Evolutionary conservation across 2,329 filamentous ascomycete species (phyloP), one percentile per base, ranked within the genome.

Genomic region (Penicillium crustosum): DNA sequence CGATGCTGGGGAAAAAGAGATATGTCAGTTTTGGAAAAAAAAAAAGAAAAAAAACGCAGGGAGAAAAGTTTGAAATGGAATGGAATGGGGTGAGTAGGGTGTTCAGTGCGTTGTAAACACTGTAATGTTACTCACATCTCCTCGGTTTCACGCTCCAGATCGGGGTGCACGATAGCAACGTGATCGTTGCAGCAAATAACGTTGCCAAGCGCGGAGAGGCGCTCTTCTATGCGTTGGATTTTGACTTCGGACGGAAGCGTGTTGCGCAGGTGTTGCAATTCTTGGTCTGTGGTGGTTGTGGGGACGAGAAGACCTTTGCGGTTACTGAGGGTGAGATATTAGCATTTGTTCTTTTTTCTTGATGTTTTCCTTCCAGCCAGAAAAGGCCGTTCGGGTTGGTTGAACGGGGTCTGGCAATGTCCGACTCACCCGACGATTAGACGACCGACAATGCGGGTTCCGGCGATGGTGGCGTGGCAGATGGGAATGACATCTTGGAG

Each of bases 131-230:
- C 68, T 38, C 70, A 79, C 77, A 99, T 97, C 81, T 99, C 94
- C 79, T 99, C 94, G 17, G 93, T 97, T 82, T 99, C 94, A 61
- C 93, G 89, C 83, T 97, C 94, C 60, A 99, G 83, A 73, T 99
- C 94, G 12, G 94, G 94, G 75, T 99, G 94, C 61, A 97, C 88
- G 44, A 99, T 87, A 52, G 94, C 94, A 66, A 97, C 94, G 78
- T 97, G 93, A 78, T 99, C 94, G 78, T 97, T 97, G 71, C 87
- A 86, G 71, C 92, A 95, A 71, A 99, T 97, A 62, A 97, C 94
- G 74, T 99, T 99, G 61, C 94, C 94, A 27, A 99, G 86, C 5
- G 94, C 94, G 19, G 92, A 96, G 63, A 99, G 83, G 42, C 94
- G 87, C 83, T 99, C 94, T 82, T 99, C 94, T 80, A 99, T 96